Percentiles rank a stretch among this genome's conserved stretches.
Conservation (phyloP, 805 yeast genomes). For the Pichia exigua region DNA sequence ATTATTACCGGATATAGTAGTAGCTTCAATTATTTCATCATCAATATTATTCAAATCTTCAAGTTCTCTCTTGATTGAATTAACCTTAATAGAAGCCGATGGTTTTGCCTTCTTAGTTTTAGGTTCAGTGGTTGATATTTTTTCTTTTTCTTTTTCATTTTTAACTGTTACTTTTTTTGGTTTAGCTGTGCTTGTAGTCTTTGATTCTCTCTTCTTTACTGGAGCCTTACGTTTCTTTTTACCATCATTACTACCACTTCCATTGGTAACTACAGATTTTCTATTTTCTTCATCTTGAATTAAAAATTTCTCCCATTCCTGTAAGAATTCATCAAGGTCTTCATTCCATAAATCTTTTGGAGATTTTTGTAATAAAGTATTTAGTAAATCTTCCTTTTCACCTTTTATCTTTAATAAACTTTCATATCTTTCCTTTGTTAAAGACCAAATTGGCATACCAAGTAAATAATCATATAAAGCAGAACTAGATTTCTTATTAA, state of each 20-base stretch:
- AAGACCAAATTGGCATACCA: slow-evolving; percentile 90
- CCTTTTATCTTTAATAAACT: slow-evolving; percentile 66
- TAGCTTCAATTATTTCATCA: slow-evolving; percentile 8
- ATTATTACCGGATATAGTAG: not conserved
- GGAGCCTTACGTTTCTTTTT: slow-evolving; percentile 25
- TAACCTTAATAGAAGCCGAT: slow-evolving; percentile 11
- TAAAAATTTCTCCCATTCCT: slow-evolving; percentile 60
- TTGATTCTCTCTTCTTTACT: slow-evolving; percentile 40
- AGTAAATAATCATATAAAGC: slow-evolving; percentile 79
- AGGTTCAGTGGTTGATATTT: slow-evolving; percentile 15
- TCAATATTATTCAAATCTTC: slow-evolving; percentile 11
- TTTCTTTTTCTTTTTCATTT: slow-evolving; percentile 7
- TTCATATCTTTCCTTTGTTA: slow-evolving; percentile 85
- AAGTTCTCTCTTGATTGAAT: slow-evolving; percentile 10
- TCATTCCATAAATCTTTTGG: slow-evolving; percentile 85
- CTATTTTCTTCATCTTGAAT: slow-evolving; percentile 56
- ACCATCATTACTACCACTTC: slow-evolving; percentile 35
- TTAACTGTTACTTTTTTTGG: slow-evolving; percentile 30
- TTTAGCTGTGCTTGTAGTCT: slow-evolving; percentile 27
- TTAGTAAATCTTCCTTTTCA: slow-evolving; percentile 65
- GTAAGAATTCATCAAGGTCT: slow-evolving; percentile 71
- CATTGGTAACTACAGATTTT: slow-evolving; percentile 38
- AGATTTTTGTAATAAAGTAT: slow-evolving; percentile 50
- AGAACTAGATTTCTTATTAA: slow-evolving; percentile 38
- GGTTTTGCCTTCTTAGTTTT: slow-evolving; percentile 13